Percentiles rank a stretch among this genome's conserved stretches.
phyloP scores from a whole-genome alignment of 73 alveolate genomes.

The Symbiodinium pilosum region DNA sequence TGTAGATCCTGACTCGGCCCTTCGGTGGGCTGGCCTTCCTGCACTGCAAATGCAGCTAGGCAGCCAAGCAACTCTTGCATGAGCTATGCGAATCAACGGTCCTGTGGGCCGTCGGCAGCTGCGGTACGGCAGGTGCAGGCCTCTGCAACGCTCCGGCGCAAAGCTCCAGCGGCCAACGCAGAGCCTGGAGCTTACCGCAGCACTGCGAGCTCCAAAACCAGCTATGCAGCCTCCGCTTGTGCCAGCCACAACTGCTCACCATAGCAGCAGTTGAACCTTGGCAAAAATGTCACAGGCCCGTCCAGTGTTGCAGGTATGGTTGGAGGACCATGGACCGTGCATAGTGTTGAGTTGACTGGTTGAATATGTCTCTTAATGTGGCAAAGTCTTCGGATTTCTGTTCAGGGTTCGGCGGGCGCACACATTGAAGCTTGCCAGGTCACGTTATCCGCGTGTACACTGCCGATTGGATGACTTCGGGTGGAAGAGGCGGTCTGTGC shows the following conservation, averaged over 20 bases:
- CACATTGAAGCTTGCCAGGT: not conserved
- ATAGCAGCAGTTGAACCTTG: not conserved
- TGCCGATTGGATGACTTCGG: not conserved
- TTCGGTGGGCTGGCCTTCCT: conserved; percentile 1
- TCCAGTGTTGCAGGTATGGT: too few species aligned
- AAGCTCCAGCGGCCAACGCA: not conserved
- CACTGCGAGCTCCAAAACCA: not conserved
- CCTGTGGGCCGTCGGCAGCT: not conserved
- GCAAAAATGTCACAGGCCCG: too few species aligned
- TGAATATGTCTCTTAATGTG: too few species aligned
- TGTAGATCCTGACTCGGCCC: conserved; percentile 1
- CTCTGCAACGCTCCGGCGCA: not conserved
- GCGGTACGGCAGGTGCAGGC: not conserved
- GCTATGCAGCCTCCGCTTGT: not conserved
- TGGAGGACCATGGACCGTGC: too few species aligned
- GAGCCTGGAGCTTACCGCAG: not conserved
- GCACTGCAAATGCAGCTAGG: too few species aligned
- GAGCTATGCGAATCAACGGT: too few species aligned
- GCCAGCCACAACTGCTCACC: conserved; percentile 7
- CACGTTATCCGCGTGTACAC: not conserved
- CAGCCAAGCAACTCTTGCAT: too few species aligned
- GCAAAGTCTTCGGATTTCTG: too few species aligned
- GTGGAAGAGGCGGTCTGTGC: not conserved
- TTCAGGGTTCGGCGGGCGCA: too few species aligned
- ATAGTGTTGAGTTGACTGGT: too few species aligned